These are phyloP conservation scores for Candida tibetensis DNA, from an alignment of 805 yeast genomes.

Conservation along the genomic window DNA sequence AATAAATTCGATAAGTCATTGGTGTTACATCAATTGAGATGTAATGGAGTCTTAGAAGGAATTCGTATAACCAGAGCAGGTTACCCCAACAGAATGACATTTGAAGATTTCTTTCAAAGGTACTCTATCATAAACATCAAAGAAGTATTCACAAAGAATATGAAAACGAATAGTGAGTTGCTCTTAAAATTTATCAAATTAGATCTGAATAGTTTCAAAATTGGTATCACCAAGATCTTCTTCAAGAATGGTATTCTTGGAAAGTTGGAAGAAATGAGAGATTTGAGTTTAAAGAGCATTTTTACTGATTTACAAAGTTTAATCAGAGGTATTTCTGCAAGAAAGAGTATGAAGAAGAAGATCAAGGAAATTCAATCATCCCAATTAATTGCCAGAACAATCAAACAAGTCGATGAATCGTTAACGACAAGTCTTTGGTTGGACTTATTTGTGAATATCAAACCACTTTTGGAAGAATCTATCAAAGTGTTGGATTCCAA, in stretches of 20 bases:
- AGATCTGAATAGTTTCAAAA: conserved; percentile 56
- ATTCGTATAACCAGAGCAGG: conserved; percentile 97
- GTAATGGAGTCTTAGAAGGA: conserved; percentile 98
- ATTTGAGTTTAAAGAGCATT: conserved; percentile 52
- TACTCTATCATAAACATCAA: conserved; percentile 67
- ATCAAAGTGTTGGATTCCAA: conserved; percentile 58
- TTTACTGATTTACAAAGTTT: conserved; percentile 62
- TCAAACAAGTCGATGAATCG: conserved; percentile 49
- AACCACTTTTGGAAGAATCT: conserved; percentile 70
- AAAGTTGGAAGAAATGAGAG: conserved; percentile 73
- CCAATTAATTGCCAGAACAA: conserved; percentile 60
- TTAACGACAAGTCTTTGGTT: conserved; percentile 70
- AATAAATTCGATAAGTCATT: conserved; percentile 67
- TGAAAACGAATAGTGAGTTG: conserved; percentile 66
- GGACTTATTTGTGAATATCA: conserved; percentile 61
- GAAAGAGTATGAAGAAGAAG: conserved; percentile 45
- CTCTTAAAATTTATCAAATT: conserved; percentile 62
- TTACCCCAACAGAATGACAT: conserved; percentile 87
- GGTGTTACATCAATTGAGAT: conserved; percentile 84
- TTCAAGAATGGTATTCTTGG: conserved; percentile 79
- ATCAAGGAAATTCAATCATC: conserved; percentile 70
- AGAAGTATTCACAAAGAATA: conserved; percentile 42
- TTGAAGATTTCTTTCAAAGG: conserved; percentile 72
- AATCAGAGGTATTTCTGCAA: conserved; percentile 59
- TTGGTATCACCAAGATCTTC: conserved; percentile 71